A percentile compares a stretch with the other conserved stretches of the same genome.
Evolutionary conservation across 305 asterid species (phyloP).

Genomic region (Solanum aculeatissimum): DNA sequence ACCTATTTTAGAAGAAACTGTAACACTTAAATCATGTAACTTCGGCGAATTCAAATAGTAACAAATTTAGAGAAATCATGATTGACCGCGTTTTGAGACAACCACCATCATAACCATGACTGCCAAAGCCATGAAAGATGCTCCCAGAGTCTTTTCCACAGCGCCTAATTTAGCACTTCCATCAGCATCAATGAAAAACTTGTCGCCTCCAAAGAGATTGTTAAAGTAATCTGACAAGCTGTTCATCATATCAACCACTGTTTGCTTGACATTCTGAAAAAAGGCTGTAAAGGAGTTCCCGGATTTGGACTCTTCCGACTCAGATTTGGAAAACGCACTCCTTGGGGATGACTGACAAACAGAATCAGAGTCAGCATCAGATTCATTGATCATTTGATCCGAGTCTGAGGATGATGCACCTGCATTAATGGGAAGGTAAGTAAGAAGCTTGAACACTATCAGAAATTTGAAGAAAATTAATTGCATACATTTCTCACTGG

Average conservation of each 20-base stretch:
- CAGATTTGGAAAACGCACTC: neutral
- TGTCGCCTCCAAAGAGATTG: slow-evolving; percentile 37
- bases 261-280: slow-evolving; percentile 21
- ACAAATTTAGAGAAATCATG: neutral
- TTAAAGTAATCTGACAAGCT: slow-evolving; percentile 43
- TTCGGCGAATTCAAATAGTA: slow-evolving; percentile 34
- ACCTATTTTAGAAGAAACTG: neutral
- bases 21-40: neutral
- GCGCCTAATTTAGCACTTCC: slow-evolving; percentile 20
- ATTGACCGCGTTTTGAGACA: slow-evolving; percentile 40
- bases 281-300: slow-evolving; percentile 4
- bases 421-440: neutral
- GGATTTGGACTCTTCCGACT: slow-evolving; percentile 5
- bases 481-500: slow-evolving; percentile 21
- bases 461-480: neutral
- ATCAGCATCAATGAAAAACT: slow-evolving; percentile 5
- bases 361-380: slow-evolving; percentile 8
- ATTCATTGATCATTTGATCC: slow-evolving; percentile 10
- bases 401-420: slow-evolving; percentile 1
- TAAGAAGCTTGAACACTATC: neutral
- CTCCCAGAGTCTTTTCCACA: slow-evolving; percentile 23
- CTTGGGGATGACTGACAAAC: slow-evolving; percentile 9
- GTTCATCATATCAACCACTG: slow-evolving; percentile 53
- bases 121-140: slow-evolving; percentile 56
- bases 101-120: slow-evolving; percentile 68